Evolutionary conservation across 305 asterid genomes (phyloP).

Genomic region (Nicotiana rustica): DNA sequence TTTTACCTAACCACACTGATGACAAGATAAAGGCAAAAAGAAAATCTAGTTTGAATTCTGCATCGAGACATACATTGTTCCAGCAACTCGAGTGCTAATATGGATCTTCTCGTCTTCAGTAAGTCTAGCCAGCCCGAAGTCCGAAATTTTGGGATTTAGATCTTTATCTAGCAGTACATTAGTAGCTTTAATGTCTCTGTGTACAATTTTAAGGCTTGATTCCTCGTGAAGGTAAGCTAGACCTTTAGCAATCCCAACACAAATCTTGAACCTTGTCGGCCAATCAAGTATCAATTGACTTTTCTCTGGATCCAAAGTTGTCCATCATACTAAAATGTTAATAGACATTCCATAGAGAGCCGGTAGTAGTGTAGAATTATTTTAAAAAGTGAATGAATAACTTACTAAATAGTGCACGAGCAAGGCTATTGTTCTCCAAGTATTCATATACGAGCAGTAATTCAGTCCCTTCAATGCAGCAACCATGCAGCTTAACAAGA

Average conservation of each 20-base stretch:
- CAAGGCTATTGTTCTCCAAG: slow-evolving; percentile 98
- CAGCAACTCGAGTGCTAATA: slow-evolving; percentile 93
- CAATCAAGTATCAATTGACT: slow-evolving; percentile 75
- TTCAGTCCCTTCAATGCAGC: slow-evolving; percentile 89
- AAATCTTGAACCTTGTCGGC: slow-evolving; percentile 79
- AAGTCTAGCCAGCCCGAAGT: slow-evolving; percentile 93
- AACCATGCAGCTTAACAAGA: slow-evolving; percentile 91
- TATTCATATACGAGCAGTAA: slow-evolving; percentile 85
- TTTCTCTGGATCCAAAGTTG: slow-evolving; percentile 52
- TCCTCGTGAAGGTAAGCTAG: slow-evolving; percentile 91
- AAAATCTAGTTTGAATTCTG: neutral
- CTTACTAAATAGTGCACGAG: slow-evolving; percentile 71
- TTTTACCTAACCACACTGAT: neutral
- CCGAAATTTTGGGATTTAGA: slow-evolving; percentile 87
- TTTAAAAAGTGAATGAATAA: neutral
- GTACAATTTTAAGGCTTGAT: slow-evolving; percentile 87
- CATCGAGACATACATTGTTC: slow-evolving; percentile 73
- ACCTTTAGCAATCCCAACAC: slow-evolving; percentile 89
- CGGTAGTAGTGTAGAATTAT: neutral
- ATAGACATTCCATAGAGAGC: slow-evolving; percentile 19
- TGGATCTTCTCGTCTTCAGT: slow-evolving; percentile 85
- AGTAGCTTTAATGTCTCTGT: slow-evolving; percentile 92
- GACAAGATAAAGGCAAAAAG: slow-evolving; percentile 16
- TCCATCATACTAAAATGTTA: slow-evolving; percentile 26
- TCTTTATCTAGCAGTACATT: slow-evolving; percentile 85